phyloP scores from a whole-genome alignment of 1,284 basidiomycete species.

The Trametes sp. region DNA sequence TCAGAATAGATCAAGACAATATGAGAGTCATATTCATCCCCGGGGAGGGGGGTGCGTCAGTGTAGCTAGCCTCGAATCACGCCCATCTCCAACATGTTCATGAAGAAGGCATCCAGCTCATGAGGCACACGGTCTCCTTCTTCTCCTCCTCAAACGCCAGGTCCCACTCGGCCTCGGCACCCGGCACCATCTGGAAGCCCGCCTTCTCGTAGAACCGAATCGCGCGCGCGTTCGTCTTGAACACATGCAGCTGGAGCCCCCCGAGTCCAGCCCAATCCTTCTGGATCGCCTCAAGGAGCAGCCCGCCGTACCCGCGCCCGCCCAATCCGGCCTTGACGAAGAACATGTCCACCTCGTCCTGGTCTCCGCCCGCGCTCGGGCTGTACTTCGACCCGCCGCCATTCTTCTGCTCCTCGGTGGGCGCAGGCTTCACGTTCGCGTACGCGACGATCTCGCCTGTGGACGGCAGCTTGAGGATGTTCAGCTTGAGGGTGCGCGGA shows the following conservation, averaged over 20 bases:
- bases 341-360: constrained; percentile 29
- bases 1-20: too few species aligned
- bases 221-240: constrained; percentile 27
- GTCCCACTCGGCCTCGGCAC: constrained; percentile 7
- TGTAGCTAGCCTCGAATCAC: too few species aligned
- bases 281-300: constrained; percentile 26
- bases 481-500: constrained; percentile 15
- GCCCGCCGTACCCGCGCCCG: constrained; percentile 25
- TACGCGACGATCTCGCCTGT: constrained; percentile 24
- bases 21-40: too few species aligned
- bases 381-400: not conserved
- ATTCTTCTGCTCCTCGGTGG: not conserved
- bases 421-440: constrained; percentile 20
- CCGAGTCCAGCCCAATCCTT: constrained; percentile 15
- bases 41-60: too few species aligned
- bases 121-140: constrained; percentile 12
- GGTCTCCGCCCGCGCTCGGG: not conserved
- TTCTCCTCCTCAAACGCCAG: not conserved
- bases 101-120: constrained; percentile 19
- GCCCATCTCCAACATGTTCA: too few species aligned
- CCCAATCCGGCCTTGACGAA: constrained; percentile 23
- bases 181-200: constrained; percentile 18
- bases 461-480: constrained; percentile 23
- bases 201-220: constrained; percentile 26
- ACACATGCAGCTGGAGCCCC: constrained; percentile 22